Conservation (phyloP, 2,329 filamentous ascomycete species). For the Cadophora sp. region DNA sequence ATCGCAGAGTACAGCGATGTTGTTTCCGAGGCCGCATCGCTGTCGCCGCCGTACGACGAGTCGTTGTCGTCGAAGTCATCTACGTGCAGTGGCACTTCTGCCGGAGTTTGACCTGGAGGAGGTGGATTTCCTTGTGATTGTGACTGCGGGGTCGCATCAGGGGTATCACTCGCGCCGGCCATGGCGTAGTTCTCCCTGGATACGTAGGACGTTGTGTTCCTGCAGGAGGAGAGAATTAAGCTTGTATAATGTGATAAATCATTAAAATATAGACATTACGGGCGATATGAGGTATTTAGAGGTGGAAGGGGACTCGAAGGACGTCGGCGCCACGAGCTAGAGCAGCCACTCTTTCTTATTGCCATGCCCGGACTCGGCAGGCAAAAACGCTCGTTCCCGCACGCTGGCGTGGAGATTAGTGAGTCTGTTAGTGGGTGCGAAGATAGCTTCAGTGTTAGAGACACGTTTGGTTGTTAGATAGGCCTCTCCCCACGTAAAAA, state of each 20-base stretch:
- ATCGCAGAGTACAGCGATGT: constrained; percentile 28
- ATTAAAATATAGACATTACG: not conserved
- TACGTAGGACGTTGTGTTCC: not conserved
- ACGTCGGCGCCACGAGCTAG: not conserved
- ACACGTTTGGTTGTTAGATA: not conserved
- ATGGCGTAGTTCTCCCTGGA: not conserved
- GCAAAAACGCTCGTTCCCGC: not conserved
- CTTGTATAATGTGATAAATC: not conserved
- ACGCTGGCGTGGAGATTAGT: not conserved
- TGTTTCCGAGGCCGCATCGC: constrained; percentile 23
- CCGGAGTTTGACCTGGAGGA: not conserved
- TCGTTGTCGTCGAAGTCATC: constrained; percentile 20
- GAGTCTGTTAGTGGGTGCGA: constrained; percentile 8
- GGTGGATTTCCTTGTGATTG: not conserved
- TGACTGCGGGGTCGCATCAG: not conserved
- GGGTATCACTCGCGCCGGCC: not conserved
- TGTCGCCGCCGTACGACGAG: constrained; percentile 20
- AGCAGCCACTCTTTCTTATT: not conserved
- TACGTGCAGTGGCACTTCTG: not conserved
- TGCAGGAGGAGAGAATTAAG: not conserved
- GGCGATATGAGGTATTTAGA: not conserved
- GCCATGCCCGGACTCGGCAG: not conserved
- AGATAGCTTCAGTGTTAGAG: constrained; percentile 4
- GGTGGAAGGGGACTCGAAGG: not conserved
- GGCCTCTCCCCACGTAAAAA: not conserved